These are phyloP conservation scores for Boletus reticulatus DNA, from an alignment of 768 basidiomycete species.

Conservation along the genomic window DNA sequence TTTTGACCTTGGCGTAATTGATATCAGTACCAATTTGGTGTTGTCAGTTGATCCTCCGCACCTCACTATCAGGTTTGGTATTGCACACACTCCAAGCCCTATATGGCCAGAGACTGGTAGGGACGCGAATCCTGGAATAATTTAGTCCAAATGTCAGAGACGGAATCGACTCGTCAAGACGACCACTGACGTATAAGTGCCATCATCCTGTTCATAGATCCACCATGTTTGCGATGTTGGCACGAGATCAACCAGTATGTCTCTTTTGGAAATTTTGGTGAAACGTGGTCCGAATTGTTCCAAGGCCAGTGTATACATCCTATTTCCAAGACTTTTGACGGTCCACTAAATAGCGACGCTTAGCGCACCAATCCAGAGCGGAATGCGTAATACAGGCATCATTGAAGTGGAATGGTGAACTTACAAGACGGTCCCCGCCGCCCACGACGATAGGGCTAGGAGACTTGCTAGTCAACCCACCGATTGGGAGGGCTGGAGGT, in stretches of 20 bases:
- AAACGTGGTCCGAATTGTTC: accelerated
- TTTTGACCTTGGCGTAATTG: neutral
- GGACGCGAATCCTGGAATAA: neutral
- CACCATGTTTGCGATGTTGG: neutral
- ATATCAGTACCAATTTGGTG: neutral
- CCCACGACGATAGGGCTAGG: too few species aligned
- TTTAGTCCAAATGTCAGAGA: neutral
- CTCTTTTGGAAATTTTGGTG: neutral
- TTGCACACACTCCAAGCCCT: neutral
- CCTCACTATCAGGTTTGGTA: neutral
- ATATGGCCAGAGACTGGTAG: neutral
- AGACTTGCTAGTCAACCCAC: neutral
- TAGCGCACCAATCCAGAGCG: neutral
- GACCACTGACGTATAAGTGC: neutral
- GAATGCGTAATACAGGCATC: neutral
- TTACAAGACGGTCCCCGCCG: too few species aligned
- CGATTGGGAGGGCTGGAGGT: neutral
- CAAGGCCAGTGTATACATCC: neutral
- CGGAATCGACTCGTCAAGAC: neutral
- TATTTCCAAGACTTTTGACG: neutral
- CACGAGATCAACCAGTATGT: neutral
- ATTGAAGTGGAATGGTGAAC: neutral
- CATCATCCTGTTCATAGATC: neutral
- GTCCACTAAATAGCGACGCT: neutral
- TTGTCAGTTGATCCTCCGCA: neutral